Percentiles rank a stretch among this genome's conserved stretches.
These are phyloP conservation scores for Halteria grandinella DNA, from an alignment of 73 alveolate species.

Conservation along the genomic window DNA sequence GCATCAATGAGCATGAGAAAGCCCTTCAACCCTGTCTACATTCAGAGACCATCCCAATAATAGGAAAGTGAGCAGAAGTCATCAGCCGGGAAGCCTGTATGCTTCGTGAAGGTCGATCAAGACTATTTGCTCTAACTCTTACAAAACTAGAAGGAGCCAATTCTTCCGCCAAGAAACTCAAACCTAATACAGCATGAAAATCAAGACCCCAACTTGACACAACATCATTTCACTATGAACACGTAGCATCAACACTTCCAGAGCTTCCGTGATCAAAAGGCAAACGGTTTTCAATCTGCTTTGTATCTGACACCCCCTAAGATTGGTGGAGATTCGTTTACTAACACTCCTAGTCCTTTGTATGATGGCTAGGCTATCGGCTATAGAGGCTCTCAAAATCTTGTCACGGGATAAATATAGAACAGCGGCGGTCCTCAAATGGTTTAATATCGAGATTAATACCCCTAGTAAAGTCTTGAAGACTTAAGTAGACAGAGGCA, in stretches of 20 bases:
- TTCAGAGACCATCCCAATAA: no score
- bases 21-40: no score
- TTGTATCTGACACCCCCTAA: slow-evolving; percentile 62
- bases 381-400: no score
- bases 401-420: background rate
- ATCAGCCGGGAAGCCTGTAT: no score
- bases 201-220: background rate
- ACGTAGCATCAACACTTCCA: background rate
- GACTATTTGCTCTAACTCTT: slow-evolving; percentile 2
- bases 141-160: background rate
- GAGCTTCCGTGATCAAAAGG: slow-evolving; percentile 1
- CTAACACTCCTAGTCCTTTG: slow-evolving; percentile 26
- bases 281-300: slow-evolving; percentile 44
- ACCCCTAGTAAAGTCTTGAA: background rate
- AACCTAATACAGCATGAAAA: background rate
- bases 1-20: no score
- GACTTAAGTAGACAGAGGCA: background rate
- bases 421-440: background rate
- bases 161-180: background rate
- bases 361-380: background rate
- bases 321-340: slow-evolving; percentile 18
- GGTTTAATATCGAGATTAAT: background rate
- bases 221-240: background rate
- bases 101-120: slow-evolving; percentile 32
- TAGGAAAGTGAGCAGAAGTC: no score